phyloP scores from a whole-genome alignment of 2,329 filamentous ascomycete species.

The Sporothrix brasiliensis region DNA sequence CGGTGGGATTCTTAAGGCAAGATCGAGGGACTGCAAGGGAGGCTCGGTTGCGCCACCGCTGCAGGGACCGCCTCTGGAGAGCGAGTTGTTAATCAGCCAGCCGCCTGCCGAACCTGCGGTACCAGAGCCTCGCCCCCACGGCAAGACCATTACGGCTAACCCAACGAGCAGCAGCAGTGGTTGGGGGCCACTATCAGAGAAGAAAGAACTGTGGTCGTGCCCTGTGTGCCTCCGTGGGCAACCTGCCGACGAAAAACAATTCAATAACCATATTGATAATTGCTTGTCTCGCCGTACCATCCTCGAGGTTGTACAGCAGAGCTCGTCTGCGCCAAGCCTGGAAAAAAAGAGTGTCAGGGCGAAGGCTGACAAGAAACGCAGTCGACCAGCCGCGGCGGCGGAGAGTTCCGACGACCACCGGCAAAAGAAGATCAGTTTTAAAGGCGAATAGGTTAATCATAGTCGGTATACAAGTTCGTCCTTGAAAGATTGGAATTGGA shows the following conservation, averaged over 20 bases:
- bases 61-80: not conserved
- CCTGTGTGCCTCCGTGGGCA: conserved; percentile 84
- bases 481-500: too few relatives aligned
- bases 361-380: conserved; percentile 46
- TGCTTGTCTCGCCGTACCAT: conserved; percentile 88
- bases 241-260: conserved; percentile 69
- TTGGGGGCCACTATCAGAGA: conserved; percentile 38
- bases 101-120: conserved; percentile 28
- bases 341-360: conserved; percentile 46
- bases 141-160: conserved; percentile 58
- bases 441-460: conserved; percentile 35
- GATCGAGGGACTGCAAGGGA: not conserved
- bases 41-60: not conserved
- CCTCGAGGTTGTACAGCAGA: conserved; percentile 72
- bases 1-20: conserved; percentile 24
- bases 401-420: conserved; percentile 46
- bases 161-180: conserved; percentile 40
- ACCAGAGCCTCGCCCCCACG: conserved; percentile 46
- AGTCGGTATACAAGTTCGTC: not conserved
- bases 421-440: conserved; percentile 59
- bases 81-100: not conserved
- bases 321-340: conserved; percentile 41
- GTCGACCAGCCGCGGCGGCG: conserved; percentile 38
- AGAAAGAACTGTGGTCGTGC: conserved; percentile 73
- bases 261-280: conserved; percentile 91